Evolutionary conservation across 1,139 yeast genomes (phyloP), one percentile per base, ranked within the genome.

Genomic region (Pneumocystis oryctolagi): DNA sequence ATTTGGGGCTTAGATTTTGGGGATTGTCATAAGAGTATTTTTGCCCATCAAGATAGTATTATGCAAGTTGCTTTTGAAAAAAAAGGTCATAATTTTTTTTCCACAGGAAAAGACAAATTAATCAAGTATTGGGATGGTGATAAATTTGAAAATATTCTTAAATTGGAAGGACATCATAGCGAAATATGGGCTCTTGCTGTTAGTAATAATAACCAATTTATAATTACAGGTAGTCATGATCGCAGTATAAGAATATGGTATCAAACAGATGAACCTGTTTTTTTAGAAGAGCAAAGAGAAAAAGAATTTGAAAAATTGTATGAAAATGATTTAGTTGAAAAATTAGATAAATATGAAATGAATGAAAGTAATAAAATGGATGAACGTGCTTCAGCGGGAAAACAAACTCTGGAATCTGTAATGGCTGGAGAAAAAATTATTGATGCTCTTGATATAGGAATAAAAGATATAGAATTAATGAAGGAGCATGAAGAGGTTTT

Each of bases 1-100:
- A 86, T 92, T 65, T 92, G 99, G 99, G 99, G 99, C 61, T 77
- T 94, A 66, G 98, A 92, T 73, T 92, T 92, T 73, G 99, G 99
- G 74, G 99, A 92, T 74, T 92, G 98, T 77, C 98, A 92, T 74
- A 86, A 85, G 73, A 90, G 97, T 2, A 83, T 92, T 40, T 92
- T 94, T 73, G 99, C 95, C 0, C 99, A 92, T 72, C 96, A 89
- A 71, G 99, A 92, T 73, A 85, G 96, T 4, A 87, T 92, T 65
- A 88, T 92, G 95, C 80, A 81, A 68, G 96, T 90, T 42, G 81
- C 77, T 66, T 92, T 92, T 71, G 81, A 89, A 66, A 94, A 95
- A 1, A 85, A 84, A 20, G 80, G 87, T 14, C 96, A 90, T 73
- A 83, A 90, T 73, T 89, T 94, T 73, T 87, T 94, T 74, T 86